Evolutionary conservation across 768 basidiomycete species (phyloP).

Genomic region (Tylopilus vinaceipallidus): DNA sequence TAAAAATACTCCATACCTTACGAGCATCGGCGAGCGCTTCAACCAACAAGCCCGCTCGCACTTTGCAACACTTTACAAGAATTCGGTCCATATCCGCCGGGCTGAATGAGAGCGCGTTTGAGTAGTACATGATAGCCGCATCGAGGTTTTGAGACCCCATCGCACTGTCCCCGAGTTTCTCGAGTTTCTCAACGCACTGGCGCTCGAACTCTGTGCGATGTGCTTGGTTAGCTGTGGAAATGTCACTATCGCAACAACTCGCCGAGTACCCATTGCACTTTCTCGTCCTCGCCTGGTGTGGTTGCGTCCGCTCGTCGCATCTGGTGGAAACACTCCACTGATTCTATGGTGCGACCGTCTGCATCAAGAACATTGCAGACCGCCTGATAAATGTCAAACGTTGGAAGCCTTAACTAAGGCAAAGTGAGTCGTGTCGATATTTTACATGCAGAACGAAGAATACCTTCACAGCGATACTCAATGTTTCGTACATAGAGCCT

Average conservation of each 20-base stretch:
- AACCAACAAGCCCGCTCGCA: background rate
- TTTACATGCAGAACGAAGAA: background rate
- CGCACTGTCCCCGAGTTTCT: background rate
- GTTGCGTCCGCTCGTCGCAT: background rate
- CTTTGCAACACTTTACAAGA: constrained; percentile 8
- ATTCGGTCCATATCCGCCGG: background rate
- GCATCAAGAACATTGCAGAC: constrained; percentile 3
- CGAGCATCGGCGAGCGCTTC: constrained; percentile 2
- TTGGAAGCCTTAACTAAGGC: constrained; percentile 3
- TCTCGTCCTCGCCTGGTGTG: background rate
- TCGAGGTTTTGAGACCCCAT: background rate
- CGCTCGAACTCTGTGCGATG: background rate
- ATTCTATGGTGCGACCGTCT: background rate
- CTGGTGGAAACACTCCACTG: background rate
- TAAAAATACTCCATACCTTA: constrained; percentile 1
- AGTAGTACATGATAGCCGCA: background rate
- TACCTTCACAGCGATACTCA: background rate
- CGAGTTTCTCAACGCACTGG: background rate
- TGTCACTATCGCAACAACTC: background rate
- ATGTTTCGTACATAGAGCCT: background rate
- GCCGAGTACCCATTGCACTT: background rate
- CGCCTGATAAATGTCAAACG: background rate
- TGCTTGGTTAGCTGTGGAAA: background rate
- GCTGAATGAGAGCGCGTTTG: background rate
- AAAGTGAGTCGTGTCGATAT: background rate